phyloP scores from a whole-genome alignment of 1,284 basidiomycete species.

The Leccinum angustisporum region DNA sequence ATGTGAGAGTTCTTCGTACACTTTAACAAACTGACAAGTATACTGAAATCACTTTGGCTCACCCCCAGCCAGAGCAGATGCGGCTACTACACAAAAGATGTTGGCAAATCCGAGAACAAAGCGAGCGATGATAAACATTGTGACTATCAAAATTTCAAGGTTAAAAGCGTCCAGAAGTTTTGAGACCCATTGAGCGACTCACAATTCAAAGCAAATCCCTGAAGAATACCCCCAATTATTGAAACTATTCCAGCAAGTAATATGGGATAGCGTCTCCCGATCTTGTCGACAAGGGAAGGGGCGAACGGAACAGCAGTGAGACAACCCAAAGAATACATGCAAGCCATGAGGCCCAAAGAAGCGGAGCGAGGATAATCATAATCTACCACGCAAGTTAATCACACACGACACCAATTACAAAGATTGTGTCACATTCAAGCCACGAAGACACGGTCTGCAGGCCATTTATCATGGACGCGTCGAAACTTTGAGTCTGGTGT shows the following conservation, averaged over 20 bases:
- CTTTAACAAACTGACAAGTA: background rate
- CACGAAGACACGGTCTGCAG: slow-evolving; percentile 23
- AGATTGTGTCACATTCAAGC: slow-evolving; percentile 18
- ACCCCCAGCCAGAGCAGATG: slow-evolving; percentile 21
- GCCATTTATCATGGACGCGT: slow-evolving; percentile 19
- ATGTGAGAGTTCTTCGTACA: slow-evolving; percentile 21
- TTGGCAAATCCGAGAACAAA: slow-evolving; percentile 19
- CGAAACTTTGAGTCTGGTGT: slow-evolving; percentile 15
- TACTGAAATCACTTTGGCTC: background rate
- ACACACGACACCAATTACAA: background rate
- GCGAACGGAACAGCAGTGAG: slow-evolving; percentile 17
- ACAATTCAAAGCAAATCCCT: slow-evolving; percentile 21
- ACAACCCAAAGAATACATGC: slow-evolving; percentile 19
- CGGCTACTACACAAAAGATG: slow-evolving; percentile 15
- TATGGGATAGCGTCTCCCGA: slow-evolving; percentile 23
- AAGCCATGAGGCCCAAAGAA: slow-evolving; percentile 17
- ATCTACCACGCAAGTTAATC: slow-evolving; percentile 11
- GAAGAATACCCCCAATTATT: slow-evolving; percentile 17
- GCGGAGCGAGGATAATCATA: slow-evolving; percentile 21
- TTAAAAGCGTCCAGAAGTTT: too few species aligned
- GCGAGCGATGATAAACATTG: slow-evolving; percentile 20
- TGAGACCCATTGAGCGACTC: background rate
- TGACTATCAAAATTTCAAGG: slow-evolving; percentile 6
- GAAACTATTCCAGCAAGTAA: slow-evolving; percentile 14
- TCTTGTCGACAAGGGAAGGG: slow-evolving; percentile 11